Evolutionary conservation across 1,139 yeast species (phyloP).

Genomic region (Blastobotrys illinoisensis): DNA sequence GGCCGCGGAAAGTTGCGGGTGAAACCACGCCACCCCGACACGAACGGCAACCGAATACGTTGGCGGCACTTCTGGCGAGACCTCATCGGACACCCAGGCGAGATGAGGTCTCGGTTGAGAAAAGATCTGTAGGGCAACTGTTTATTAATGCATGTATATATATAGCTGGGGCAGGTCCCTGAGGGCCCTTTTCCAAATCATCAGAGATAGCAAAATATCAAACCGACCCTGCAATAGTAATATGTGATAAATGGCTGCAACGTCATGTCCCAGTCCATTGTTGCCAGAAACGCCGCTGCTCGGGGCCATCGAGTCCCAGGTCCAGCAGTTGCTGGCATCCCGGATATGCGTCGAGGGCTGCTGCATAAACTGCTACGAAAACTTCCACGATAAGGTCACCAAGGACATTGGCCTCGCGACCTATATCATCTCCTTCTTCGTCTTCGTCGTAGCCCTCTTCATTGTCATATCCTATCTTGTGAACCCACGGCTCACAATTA

Average conservation of each 20-base stretch:
- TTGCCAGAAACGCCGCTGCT: not conserved
- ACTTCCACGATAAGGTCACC: not conserved
- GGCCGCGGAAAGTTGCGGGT: not conserved
- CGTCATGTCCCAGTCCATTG: not conserved
- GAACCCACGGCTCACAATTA: slow-evolving; percentile 15
- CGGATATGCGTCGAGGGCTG: slow-evolving; percentile 7
- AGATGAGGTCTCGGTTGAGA: not conserved
- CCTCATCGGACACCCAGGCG: not conserved
- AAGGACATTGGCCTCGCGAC: not conserved
- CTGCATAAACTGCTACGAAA: slow-evolving; percentile 5
- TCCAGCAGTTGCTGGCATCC: not conserved
- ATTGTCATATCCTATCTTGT: slow-evolving; percentile 16
- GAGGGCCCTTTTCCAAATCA: too few species aligned
- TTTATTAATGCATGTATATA: not conserved
- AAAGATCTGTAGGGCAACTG: too few species aligned
- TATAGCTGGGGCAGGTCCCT: not conserved
- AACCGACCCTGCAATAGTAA: not conserved
- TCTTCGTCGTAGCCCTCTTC: slow-evolving; percentile 14
- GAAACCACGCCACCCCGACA: too few species aligned
- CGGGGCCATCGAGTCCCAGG: not conserved
- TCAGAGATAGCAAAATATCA: not conserved
- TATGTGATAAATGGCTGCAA: not conserved
- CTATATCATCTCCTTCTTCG: slow-evolving; percentile 1
- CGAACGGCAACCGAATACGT: not conserved
- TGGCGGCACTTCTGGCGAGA: not conserved